Conservation (phyloP, 768 basidiomycete species). For the Pleurotus cornucopiae region DNA sequence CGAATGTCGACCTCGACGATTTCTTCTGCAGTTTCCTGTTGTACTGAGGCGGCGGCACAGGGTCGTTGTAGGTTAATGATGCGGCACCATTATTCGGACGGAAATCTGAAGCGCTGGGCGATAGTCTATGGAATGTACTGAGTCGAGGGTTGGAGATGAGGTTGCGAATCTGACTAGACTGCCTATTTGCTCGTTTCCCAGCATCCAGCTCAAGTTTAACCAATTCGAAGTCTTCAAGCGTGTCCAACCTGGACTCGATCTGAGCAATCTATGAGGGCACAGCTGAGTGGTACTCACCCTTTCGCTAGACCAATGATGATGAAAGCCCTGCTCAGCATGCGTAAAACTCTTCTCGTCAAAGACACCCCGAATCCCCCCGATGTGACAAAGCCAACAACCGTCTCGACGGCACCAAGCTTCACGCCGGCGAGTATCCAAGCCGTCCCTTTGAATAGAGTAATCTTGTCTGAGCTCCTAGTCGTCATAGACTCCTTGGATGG, state of each 20-base stretch:
- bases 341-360: constrained; percentile 54
- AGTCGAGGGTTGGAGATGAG: constrained; percentile 54
- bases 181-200: neutral
- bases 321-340: constrained; percentile 47
- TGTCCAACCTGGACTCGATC: constrained; percentile 39
- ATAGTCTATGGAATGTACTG: constrained; percentile 52
- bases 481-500: constrained; percentile 18
- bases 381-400: constrained; percentile 53
- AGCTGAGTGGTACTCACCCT: constrained; percentile 44
- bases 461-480: constrained; percentile 23
- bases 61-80: constrained; percentile 7
- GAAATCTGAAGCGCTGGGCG: constrained; percentile 38
- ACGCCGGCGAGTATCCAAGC: constrained; percentile 63
- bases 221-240: constrained; percentile 47
- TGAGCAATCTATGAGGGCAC: neutral
- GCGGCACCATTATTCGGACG: constrained; percentile 21
- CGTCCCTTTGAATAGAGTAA: constrained; percentile 54
- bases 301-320: constrained; percentile 61
- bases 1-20: neutral
- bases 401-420: constrained; percentile 63
- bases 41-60: constrained; percentile 10
- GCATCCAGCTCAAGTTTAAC: constrained; percentile 34
- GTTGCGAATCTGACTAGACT: constrained; percentile 24
- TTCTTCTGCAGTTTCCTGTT: neutral
- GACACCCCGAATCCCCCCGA: constrained; percentile 46